Conservation (phyloP, 1,284 basidiomycete genomes). For the Thelephora terrestris region DNA sequence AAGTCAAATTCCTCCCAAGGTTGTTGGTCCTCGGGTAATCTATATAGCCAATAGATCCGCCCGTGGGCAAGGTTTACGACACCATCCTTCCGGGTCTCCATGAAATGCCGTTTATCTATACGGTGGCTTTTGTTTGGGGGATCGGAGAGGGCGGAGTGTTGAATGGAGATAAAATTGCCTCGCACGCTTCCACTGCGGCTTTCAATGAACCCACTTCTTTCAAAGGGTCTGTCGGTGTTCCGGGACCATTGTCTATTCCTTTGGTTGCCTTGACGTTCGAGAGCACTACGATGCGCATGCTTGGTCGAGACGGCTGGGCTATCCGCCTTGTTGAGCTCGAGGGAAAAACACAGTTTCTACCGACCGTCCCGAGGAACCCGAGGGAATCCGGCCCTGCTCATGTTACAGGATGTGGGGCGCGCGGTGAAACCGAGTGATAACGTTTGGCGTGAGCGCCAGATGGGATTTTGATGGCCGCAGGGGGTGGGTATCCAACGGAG, state of each 20-base stretch:
- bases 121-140: neutral
- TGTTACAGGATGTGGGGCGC: too few species aligned
- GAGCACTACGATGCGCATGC: slow-evolving; percentile 39
- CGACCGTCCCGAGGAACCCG: slow-evolving; percentile 53
- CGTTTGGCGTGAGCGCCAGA: slow-evolving; percentile 48
- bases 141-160: too few species aligned
- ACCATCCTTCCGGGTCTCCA: too few species aligned
- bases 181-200: slow-evolving; percentile 28
- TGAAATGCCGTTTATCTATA: neutral
- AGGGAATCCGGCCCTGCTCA: slow-evolving; percentile 23
- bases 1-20: too few species aligned
- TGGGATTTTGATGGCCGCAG: slow-evolving; percentile 39
- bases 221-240: slow-evolving; percentile 48
- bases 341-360: neutral
- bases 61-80: too few species aligned
- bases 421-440: slow-evolving; percentile 48
- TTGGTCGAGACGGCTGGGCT: slow-evolving; percentile 37
- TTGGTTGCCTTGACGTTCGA: slow-evolving; percentile 45
- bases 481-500: slow-evolving; percentile 71
- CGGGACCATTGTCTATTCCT: slow-evolving; percentile 36
- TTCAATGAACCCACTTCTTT: slow-evolving; percentile 71
- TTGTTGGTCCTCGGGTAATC: too few species aligned
- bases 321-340: neutral
- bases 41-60: too few species aligned
- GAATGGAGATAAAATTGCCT: neutral